Conservation (phyloP, 108 stramenopile species). For the Nitzschia palea region DNA sequence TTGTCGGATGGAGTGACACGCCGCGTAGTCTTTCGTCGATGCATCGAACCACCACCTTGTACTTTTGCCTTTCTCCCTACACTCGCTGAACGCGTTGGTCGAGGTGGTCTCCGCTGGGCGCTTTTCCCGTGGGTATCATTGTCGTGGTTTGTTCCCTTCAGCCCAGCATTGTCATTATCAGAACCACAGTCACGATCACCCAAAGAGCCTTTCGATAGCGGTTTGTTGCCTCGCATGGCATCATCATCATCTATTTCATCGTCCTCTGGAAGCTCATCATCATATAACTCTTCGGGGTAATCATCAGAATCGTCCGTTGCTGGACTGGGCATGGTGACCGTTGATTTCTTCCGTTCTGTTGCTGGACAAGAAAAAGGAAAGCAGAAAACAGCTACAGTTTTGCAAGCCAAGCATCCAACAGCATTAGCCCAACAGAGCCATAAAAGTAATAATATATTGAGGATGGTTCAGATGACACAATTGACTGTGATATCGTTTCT, state of each 20-base stretch:
- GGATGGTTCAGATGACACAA: no score
- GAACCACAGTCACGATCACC: neutral
- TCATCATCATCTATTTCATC: constrained; percentile 4
- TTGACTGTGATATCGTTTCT: no score
- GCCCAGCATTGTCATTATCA: neutral
- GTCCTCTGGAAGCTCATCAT: neutral
- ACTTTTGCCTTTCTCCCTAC: neutral
- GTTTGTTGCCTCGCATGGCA: neutral
- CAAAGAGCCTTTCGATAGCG: neutral
- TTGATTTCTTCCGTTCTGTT: no score
- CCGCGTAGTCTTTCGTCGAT: constrained; percentile 6
- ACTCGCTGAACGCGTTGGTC: neutral
- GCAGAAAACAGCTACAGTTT: no score
- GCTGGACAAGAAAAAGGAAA: no score
- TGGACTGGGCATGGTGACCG: no score
- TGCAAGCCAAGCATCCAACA: no score
- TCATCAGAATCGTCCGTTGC: no score
- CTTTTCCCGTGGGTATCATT: neutral
- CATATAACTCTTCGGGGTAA: no score
- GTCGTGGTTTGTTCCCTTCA: neutral
- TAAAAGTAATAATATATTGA: no score
- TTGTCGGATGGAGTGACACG: constrained; percentile 5
- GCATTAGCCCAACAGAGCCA: no score
- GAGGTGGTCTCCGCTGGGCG: neutral
- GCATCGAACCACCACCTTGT: neutral